phyloP scores from a whole-genome alignment of 2,329 filamentous ascomycete genomes.

The Ophiostoma ips region DNA sequence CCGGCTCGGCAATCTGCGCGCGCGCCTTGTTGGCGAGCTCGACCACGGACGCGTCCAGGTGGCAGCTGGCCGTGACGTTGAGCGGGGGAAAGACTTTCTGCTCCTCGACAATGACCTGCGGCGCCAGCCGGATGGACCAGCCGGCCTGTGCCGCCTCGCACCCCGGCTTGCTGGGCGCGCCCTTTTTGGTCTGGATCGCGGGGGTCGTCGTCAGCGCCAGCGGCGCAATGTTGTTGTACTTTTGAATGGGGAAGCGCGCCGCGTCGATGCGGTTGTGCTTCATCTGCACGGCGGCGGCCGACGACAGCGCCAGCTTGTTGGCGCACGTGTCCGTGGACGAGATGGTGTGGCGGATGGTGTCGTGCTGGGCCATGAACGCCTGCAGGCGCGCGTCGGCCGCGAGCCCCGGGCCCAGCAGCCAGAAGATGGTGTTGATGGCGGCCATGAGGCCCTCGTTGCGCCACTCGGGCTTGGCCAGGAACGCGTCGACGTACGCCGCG shows the following conservation, averaged over 20 bases:
- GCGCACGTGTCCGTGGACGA: constrained; percentile 61
- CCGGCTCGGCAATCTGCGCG: constrained; percentile 25
- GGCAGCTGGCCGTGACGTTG: constrained; percentile 29
- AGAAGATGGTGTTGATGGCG: constrained; percentile 57
- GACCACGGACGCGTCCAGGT: constrained; percentile 30
- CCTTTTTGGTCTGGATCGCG: neutral
- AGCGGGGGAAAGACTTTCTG: constrained; percentile 35
- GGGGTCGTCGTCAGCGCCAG: neutral
- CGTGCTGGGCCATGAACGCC: constrained; percentile 52
- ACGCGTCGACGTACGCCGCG: constrained; percentile 50
- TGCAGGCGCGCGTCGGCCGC: constrained; percentile 46
- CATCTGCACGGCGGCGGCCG: constrained; percentile 50
- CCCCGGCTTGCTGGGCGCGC: neutral
- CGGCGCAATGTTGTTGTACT: constrained; percentile 39
- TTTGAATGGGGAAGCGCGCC: constrained; percentile 56
- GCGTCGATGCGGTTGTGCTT: constrained; percentile 60
- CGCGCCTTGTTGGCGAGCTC: constrained; percentile 36
- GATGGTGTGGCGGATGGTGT: constrained; percentile 57
- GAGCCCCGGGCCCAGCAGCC: constrained; percentile 64
- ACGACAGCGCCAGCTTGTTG: constrained; percentile 60
- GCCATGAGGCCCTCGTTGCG: constrained; percentile 47
- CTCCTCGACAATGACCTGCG: constrained; percentile 31
- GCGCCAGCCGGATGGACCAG: constrained; percentile 32
- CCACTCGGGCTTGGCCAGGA: constrained; percentile 64
- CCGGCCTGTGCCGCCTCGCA: constrained; percentile 31